These are phyloP conservation scores for Chaetomium strumarium DNA, from an alignment of 2,329 filamentous ascomycete genomes.

Conservation along the genomic window DNA sequence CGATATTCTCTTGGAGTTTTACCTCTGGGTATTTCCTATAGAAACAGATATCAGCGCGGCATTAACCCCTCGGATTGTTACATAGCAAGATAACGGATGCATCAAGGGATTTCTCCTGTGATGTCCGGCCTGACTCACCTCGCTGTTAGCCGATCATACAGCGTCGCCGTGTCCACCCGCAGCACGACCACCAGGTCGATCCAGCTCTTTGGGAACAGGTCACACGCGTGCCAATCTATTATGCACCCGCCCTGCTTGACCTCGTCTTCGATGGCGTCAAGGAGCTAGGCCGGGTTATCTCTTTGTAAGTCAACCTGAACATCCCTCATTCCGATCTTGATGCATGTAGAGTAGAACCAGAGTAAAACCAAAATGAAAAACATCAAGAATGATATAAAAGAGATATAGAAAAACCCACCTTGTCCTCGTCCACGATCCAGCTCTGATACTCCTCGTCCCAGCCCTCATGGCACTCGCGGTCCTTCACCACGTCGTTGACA, in stretches of 20 bases:
- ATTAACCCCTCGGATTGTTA: not conserved
- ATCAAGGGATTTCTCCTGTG: not conserved
- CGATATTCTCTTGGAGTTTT: slow-evolving; percentile 93
- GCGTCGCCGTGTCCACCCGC: slow-evolving; percentile 68
- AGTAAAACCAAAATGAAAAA: slow-evolving; percentile 9
- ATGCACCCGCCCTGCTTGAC: slow-evolving; percentile 74
- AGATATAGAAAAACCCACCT: slow-evolving; percentile 46
- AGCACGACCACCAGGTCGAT: slow-evolving; percentile 93
- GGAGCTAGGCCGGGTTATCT: slow-evolving; percentile 45
- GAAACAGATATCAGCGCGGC: not conserved
- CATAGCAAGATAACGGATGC: not conserved
- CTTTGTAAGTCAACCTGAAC: too few relatives aligned
- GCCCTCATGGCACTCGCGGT: slow-evolving; percentile 78
- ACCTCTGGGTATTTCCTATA: slow-evolving; percentile 70
- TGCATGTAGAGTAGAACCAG: not conserved
- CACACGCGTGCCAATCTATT: slow-evolving; percentile 97
- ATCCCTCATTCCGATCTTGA: not conserved
- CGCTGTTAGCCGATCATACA: slow-evolving; percentile 77
- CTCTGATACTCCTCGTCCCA: slow-evolving; percentile 80
- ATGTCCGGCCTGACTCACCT: slow-evolving; percentile 44
- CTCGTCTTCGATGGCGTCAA: slow-evolving; percentile 84
- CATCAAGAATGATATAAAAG: not conserved
- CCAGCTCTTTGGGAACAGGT: slow-evolving; percentile 88
- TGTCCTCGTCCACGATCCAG: slow-evolving; percentile 95
- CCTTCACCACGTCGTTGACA: slow-evolving; percentile 88